These are phyloP conservation scores for Brassica juncea DNA, from an alignment of 345 rosid species.

Conservation along the genomic window DNA sequence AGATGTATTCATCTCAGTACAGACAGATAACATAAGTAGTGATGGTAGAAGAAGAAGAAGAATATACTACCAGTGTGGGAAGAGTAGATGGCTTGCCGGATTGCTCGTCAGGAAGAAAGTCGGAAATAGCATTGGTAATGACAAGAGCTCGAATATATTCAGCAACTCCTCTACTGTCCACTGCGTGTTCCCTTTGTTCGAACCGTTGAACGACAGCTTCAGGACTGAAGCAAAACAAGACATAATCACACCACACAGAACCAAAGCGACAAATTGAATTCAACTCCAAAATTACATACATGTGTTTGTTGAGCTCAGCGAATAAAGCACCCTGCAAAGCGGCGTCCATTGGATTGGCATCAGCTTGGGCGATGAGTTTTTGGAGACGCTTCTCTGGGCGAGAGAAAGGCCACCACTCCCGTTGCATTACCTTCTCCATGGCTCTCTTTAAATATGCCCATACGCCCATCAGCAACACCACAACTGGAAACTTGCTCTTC, in stretches of 20 bases:
- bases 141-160: slow-evolving; percentile 94
- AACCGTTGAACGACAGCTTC: slow-evolving; percentile 84
- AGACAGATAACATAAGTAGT: background rate
- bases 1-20: background rate
- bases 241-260: too few relatives aligned
- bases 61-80: slow-evolving; percentile 70
- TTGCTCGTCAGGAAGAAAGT: slow-evolving; percentile 90
- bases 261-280: too few relatives aligned
- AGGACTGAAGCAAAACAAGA: slow-evolving; percentile 51
- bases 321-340: slow-evolving; percentile 68
- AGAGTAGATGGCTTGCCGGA: slow-evolving; percentile 80
- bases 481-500: slow-evolving; percentile 43
- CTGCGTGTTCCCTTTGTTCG: slow-evolving; percentile 77
- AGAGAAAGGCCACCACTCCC: slow-evolving; percentile 84
- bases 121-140: slow-evolving; percentile 73
- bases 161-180: slow-evolving; percentile 81
- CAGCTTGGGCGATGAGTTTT: slow-evolving; percentile 76
- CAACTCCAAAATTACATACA: slow-evolving; percentile 39
- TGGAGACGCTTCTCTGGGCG: slow-evolving; percentile 69
- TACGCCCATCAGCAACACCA: slow-evolving; percentile 64
- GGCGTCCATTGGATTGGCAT: slow-evolving; percentile 75
- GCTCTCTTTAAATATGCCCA: slow-evolving; percentile 57
- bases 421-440: slow-evolving; percentile 51
- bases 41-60: background rate
- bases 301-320: slow-evolving; percentile 85